These are phyloP conservation scores for Yarrowia alimentaria DNA, from an alignment of 805 yeast genomes.

Conservation along the genomic window DNA sequence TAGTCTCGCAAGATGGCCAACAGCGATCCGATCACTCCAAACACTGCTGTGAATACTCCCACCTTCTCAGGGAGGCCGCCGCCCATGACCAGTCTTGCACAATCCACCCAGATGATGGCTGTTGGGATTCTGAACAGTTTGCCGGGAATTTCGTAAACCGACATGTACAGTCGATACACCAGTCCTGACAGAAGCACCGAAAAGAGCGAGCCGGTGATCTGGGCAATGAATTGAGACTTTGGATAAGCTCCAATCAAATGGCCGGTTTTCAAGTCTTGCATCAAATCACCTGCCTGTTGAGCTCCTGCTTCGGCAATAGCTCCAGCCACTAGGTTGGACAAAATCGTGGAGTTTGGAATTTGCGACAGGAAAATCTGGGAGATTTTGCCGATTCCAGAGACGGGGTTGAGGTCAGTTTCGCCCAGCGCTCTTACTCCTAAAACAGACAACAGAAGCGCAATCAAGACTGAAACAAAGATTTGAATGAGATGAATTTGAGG, in stretches of 20 bases:
- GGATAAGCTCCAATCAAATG: conserved; percentile 90
- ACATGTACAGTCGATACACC: conserved; percentile 78
- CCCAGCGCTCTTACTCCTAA: conserved; percentile 93
- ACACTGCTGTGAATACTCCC: conserved; percentile 59
- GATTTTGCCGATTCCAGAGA: conserved; percentile 91
- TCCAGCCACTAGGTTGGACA: conserved; percentile 88
- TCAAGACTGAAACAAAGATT: conserved; percentile 59
- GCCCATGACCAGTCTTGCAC: conserved; percentile 81
- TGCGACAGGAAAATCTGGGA: conserved; percentile 87
- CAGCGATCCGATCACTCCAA: conserved; percentile 52
- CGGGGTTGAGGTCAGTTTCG: conserved; percentile 95
- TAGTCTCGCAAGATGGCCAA: conserved; percentile 54
- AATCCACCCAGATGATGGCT: conserved; percentile 94
- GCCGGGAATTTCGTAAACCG: conserved; percentile 83
- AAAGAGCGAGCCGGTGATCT: conserved; percentile 81
- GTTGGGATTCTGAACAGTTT: conserved; percentile 84
- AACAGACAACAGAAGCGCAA: conserved; percentile 78
- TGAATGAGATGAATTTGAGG: conserved; percentile 71
- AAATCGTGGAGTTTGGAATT: conserved; percentile 69
- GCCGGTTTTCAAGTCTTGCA: conserved; percentile 97
- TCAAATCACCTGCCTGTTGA: conserved; percentile 96
- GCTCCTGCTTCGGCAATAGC: conserved; percentile 99
- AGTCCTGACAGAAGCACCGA: conserved; percentile 75
- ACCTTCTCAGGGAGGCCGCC: conserved; percentile 91
- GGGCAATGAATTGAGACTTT: conserved; percentile 86